Conservation (phyloP, 345 rosid species). For the Eucalyptus cloeziana region DNA sequence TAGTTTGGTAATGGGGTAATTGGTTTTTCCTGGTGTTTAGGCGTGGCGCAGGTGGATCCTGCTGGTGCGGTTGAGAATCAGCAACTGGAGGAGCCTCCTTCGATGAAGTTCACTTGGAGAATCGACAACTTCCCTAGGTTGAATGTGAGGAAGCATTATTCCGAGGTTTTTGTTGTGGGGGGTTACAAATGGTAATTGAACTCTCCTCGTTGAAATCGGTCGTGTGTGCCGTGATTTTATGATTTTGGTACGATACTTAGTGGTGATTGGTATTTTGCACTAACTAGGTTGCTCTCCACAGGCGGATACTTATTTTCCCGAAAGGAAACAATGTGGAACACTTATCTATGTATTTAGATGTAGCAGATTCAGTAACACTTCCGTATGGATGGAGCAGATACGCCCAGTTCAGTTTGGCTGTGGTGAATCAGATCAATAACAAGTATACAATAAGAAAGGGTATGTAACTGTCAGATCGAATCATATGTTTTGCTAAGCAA, state of each 20-base stretch:
- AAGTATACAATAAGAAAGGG: constrained; percentile 77
- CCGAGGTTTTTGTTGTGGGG: constrained; percentile 65
- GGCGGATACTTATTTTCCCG: constrained; percentile 85
- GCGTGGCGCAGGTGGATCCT: constrained; percentile 51
- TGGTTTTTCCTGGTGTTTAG: neutral
- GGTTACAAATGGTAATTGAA: constrained; percentile 68
- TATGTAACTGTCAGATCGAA: constrained; percentile 1
- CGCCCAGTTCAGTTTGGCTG: constrained; percentile 79
- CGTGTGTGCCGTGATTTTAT: neutral
- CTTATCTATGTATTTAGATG: constrained; percentile 95
- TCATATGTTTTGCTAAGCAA: neutral
- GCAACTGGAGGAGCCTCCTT: constrained; percentile 70
- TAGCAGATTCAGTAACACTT: constrained; percentile 63
- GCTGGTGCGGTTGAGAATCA: constrained; percentile 55
- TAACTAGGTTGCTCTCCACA: constrained; percentile 8
- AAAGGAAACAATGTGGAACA: constrained; percentile 96
- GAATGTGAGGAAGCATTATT: constrained; percentile 74
- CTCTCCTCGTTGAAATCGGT: neutral
- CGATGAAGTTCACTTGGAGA: constrained; percentile 72
- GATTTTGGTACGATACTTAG: neutral
- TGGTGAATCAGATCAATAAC: constrained; percentile 62
- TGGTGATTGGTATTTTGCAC: neutral
- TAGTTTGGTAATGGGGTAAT: neutral
- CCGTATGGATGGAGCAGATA: constrained; percentile 96
- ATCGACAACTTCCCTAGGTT: constrained; percentile 61